Evolutionary conservation across 2,329 filamentous ascomycete genomes (phyloP).

Genomic region (Didymella lethalis): DNA sequence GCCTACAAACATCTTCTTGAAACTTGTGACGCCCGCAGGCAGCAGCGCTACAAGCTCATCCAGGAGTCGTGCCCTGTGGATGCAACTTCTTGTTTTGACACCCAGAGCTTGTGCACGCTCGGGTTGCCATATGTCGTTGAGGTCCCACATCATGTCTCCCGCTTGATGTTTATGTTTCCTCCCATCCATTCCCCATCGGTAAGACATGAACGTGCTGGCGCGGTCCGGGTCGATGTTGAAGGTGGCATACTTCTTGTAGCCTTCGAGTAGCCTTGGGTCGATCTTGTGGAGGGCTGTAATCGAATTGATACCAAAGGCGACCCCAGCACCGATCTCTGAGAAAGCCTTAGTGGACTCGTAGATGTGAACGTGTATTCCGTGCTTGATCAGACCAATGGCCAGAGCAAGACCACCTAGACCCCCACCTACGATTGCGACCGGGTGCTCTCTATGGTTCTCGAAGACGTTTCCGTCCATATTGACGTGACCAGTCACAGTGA

Average conservation of each 20-base stretch:
- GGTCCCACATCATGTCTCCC: constrained; percentile 51
- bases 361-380: constrained; percentile 32
- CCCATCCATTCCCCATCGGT: constrained; percentile 16
- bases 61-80: constrained; percentile 52
- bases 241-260: constrained; percentile 52
- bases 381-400: constrained; percentile 30
- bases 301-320: constrained; percentile 51
- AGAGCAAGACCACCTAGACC: constrained; percentile 36
- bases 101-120: constrained; percentile 47
- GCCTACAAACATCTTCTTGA: constrained; percentile 34
- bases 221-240: constrained; percentile 50
- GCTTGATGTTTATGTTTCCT: constrained; percentile 1
- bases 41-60: constrained; percentile 58
- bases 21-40: constrained; percentile 28
- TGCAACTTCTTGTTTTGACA: constrained; percentile 15
- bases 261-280: constrained; percentile 47
- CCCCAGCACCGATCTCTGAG: constrained; percentile 34
- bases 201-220: constrained; percentile 48
- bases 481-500: not conserved
- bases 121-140: constrained; percentile 47
- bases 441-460: constrained; percentile 6
- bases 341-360: constrained; percentile 36
- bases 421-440: constrained; percentile 26
- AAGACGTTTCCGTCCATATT: not conserved
- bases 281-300: constrained; percentile 54